These are phyloP conservation scores for Aureobasidium sp. DNA, from an alignment of 2,329 filamentous ascomycete genomes.

Conservation along the genomic window DNA sequence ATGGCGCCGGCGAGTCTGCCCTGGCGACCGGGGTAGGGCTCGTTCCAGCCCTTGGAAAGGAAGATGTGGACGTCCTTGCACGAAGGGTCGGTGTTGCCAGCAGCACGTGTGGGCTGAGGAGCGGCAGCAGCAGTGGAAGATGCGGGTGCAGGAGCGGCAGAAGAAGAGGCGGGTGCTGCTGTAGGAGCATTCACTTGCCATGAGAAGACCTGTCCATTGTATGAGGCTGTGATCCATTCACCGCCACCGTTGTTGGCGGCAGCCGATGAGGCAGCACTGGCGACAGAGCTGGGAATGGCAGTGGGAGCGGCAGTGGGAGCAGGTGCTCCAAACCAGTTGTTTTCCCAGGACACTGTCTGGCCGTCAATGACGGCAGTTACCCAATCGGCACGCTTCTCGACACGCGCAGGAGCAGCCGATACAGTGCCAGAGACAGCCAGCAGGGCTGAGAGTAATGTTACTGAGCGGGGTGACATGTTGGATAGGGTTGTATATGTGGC, in stretches of 20 bases:
- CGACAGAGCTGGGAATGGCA: neutral
- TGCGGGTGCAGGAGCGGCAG: constrained; percentile 18
- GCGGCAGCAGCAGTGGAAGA: neutral
- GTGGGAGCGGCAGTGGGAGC: neutral
- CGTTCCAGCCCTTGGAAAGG: constrained; percentile 23
- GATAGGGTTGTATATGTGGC: neutral
- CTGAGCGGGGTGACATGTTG: neutral
- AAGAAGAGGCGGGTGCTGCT: constrained; percentile 10
- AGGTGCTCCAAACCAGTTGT: constrained; percentile 11
- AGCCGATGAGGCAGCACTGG: neutral
- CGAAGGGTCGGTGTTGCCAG: constrained; percentile 18
- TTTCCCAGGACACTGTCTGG: neutral
- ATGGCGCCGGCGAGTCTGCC: constrained; percentile 21
- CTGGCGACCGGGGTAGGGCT: constrained; percentile 21
- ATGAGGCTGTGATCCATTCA: neutral
- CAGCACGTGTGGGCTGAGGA: neutral
- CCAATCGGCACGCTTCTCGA: constrained; percentile 40
- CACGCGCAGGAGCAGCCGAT: neutral
- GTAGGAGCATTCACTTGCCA: neutral
- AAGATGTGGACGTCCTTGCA: constrained; percentile 23
- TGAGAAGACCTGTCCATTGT: neutral
- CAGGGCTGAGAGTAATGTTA: neutral
- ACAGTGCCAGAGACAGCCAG: neutral
- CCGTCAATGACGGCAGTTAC: constrained; percentile 4
- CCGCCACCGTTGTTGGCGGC: neutral